phyloP scores from a whole-genome alignment of 768 basidiomycete genomes.

The Mrakia hoshinonis region DNA sequence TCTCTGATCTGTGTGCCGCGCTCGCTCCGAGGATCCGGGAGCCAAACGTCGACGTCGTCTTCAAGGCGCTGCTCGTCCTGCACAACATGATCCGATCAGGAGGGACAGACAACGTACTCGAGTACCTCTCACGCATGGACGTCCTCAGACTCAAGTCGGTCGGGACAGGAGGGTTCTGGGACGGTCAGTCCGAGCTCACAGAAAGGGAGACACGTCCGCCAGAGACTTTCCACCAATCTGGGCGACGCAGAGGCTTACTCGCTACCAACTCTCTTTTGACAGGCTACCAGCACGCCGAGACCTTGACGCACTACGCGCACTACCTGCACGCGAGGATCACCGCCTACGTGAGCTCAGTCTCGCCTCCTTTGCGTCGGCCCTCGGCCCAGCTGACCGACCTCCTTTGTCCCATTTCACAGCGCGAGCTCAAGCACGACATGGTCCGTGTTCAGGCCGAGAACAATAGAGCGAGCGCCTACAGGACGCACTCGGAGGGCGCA shows the following conservation, averaged over 20 bases:
- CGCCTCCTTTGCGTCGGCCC: no score
- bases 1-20: conserved; percentile 86
- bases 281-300: conserved; percentile 82
- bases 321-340: conserved; percentile 84
- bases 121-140: conserved; percentile 66
- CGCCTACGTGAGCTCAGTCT: conserved; percentile 48
- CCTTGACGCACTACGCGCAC: conserved; percentile 72
- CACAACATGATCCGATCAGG: conserved; percentile 96
- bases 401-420: conserved; percentile 29
- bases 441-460: conserved; percentile 86
- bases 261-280: no score
- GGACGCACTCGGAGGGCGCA: conserved; percentile 27
- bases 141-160: conserved; percentile 75
- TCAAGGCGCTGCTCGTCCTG: conserved; percentile 90
- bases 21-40: conserved; percentile 76
- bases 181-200: conserved; percentile 50
- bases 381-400: no score
- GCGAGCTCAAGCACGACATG: conserved; percentile 86
- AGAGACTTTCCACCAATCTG: no score
- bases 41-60: conserved; percentile 89
- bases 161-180: conserved; percentile 65
- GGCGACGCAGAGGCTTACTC: no score
- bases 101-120: conserved; percentile 83
- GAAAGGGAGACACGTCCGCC: background rate
- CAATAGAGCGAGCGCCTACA: conserved; percentile 49